phyloP scores from a whole-genome alignment of 2,329 filamentous ascomycete genomes.

The Cephalotrichum gorgonifer region DNA sequence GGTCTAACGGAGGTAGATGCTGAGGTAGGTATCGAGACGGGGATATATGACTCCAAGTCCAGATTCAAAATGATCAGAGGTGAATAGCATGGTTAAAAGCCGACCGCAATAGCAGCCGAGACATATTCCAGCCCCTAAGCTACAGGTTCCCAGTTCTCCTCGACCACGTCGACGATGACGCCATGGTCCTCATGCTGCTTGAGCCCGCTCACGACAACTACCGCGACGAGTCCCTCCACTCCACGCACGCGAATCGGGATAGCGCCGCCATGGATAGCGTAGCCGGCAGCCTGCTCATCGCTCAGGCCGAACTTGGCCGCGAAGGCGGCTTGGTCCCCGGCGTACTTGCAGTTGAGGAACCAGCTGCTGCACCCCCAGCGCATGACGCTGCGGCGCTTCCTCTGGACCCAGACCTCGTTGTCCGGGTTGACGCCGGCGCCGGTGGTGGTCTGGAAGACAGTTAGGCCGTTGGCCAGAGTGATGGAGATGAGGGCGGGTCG shows the following conservation, averaged over 20 bases:
- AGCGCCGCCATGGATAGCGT: conserved; percentile 70
- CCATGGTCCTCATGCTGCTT: conserved; percentile 71
- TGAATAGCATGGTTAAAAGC: too few species aligned
- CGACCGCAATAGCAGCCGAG: too few species aligned
- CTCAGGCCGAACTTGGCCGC: conserved; percentile 54
- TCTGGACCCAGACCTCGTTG: conserved; percentile 58
- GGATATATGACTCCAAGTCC: too few species aligned
- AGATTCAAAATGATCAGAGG: too few species aligned
- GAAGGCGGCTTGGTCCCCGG: conserved; percentile 54
- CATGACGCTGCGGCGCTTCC: conserved; percentile 64
- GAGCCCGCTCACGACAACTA: conserved; percentile 66
- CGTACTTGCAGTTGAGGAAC: conserved; percentile 59
- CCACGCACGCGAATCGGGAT: conserved; percentile 62
- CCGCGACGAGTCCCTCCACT: conserved; percentile 65
- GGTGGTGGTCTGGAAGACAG: conserved; percentile 61
- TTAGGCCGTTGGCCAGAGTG: conserved; percentile 47
- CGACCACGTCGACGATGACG: conserved; percentile 60
- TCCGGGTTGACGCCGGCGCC: conserved; percentile 60
- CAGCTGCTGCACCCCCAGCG: conserved; percentile 62
- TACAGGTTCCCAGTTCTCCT: conserved; percentile 33
- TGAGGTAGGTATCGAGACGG: too few species aligned
- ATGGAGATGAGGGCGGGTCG: conserved; percentile 52
- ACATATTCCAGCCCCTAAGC: too few species aligned
- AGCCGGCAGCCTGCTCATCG: conserved; percentile 43
- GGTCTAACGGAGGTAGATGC: too few species aligned